Evolutionary conservation across 331 rosid species (phyloP), one percentile per base, ranked within the genome.

Genomic region (Malus hybrid): DNA sequence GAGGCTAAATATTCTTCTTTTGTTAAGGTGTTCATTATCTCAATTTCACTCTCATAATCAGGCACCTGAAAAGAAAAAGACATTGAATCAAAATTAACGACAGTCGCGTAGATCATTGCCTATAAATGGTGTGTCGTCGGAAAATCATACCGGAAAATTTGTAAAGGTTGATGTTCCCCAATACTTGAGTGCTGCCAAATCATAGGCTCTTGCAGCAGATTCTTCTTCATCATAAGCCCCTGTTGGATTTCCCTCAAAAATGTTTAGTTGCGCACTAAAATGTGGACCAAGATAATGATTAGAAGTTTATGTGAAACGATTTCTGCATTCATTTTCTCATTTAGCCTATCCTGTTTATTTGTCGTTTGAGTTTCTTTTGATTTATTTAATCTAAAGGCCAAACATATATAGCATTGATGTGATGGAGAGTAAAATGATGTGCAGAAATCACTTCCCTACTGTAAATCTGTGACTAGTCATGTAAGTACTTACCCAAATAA

Each of bases 171-270:
- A 79, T 71, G 77, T 78, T 78, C 92, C 97, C 94, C 97, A 89
- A 61, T 91, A 91, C 79, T 91, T 91, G 15, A 87, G 80, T 29
- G 97, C 92, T 62, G 91, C 94, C 81, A 91, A 77, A 81, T 89
- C 97, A 83, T 86, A 89, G 3, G 97, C 97, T 75, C 89, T 87
- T 32, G 94, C 91, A 1, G 94, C 92, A 28, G 93, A 90, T 81
- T 87, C 94, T 87, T 91, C 97, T 76, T 84, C 89, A 73, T 88
- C 86, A 82, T 91, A 91, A 78, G 94, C 97, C 22, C 91, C 92
- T 91, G 73, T 44, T 16, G n/a, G 71, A 65, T 68, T 10, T 42
- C 24, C 64, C 42, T 74, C 6, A 33, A 42, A 30, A 22, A 63
- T 46, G 6, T 0, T 66, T 22, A 84, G 34, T 61, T 80, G 44